A percentile compares a stretch with the other conserved stretches of the same genome.
These are phyloP conservation scores for Haberlea rhodopensis DNA, from an alignment of 257 asterid genomes.

Conservation along the genomic window DNA sequence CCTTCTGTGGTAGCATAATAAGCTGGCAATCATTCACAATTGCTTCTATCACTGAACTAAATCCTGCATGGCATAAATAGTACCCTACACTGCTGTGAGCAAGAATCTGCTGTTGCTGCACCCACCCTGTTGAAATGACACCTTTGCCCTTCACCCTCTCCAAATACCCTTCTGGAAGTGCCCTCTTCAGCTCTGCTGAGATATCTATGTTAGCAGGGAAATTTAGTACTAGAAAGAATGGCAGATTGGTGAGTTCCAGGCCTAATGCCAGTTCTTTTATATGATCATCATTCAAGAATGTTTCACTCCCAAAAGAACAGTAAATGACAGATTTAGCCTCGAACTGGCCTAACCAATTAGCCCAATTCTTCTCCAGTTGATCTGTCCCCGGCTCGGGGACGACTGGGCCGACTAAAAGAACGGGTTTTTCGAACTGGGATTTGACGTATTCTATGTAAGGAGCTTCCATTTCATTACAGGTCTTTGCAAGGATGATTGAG, in stretches of 20 bases:
- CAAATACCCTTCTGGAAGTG: conserved; percentile 43
- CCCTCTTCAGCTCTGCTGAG: conserved; percentile 30
- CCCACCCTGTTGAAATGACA: conserved; percentile 48
- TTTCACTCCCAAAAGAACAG: conserved; percentile 64
- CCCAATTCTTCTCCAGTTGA: conserved; percentile 38
- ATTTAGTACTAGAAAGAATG: conserved; percentile 48
- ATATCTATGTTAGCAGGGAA: conserved; percentile 36
- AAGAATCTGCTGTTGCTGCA: conserved; percentile 54
- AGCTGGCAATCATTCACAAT: conserved; percentile 52
- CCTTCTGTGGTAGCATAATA: conserved; percentile 46
- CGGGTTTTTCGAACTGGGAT: conserved; percentile 44
- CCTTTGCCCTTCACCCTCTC: conserved; percentile 40
- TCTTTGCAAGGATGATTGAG: conserved; percentile 51
- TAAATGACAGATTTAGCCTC: conserved; percentile 34
- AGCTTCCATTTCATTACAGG: conserved; percentile 51
- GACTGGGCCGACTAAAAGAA: conserved; percentile 46
- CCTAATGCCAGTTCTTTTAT: conserved; percentile 43
- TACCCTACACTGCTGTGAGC: conserved; percentile 49
- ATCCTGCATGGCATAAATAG: conserved; percentile 49
- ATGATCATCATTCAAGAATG: conserved; percentile 43
- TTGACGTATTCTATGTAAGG: conserved; percentile 42
- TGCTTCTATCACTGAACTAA: conserved; percentile 54
- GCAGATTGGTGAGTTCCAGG: conserved; percentile 42
- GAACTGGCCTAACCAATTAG: conserved; percentile 35
- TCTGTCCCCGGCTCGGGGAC: conserved; percentile 41